Evolutionary conservation across 1,284 basidiomycete species (phyloP).

Genomic region (Vanrija sp.): DNA sequence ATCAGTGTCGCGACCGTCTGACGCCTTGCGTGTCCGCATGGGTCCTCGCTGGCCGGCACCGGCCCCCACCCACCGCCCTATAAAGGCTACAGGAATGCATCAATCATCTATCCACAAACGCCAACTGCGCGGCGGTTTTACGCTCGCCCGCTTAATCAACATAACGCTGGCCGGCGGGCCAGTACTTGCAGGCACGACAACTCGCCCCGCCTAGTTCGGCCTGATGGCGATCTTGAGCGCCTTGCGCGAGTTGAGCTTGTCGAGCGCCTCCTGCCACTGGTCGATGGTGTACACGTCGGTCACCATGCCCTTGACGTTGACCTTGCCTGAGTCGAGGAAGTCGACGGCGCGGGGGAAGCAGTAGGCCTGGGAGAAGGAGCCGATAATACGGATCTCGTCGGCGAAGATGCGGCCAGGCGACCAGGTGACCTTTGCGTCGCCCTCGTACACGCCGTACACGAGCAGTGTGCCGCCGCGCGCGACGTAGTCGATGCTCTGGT

Average conservation of each 20-base stretch:
- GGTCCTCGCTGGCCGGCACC: neutral
- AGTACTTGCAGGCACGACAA: too few species aligned
- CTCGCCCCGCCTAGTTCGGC: slow-evolving; percentile 18
- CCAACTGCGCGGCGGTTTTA: too few species aligned
- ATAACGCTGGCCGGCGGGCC: too few species aligned
- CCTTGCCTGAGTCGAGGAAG: slow-evolving; percentile 79
- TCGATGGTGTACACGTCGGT: slow-evolving; percentile 70
- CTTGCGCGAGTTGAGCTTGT: slow-evolving; percentile 65
- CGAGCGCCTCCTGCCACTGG: slow-evolving; percentile 73
- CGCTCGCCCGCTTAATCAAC: too few species aligned
- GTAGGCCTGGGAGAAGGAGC: slow-evolving; percentile 76
- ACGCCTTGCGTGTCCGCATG: too few species aligned
- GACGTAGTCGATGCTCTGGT: slow-evolving; percentile 77
- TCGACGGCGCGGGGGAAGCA: slow-evolving; percentile 84
- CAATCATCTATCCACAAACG: neutral
- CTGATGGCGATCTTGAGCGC: slow-evolving; percentile 50
- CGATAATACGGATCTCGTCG: slow-evolving; percentile 80
- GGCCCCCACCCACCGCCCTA: too few species aligned
- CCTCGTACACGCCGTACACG: slow-evolving; percentile 61
- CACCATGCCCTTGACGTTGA: slow-evolving; percentile 76
- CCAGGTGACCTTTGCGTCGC: slow-evolving; percentile 74
- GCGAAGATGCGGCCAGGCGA: slow-evolving; percentile 77
- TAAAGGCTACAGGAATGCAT: neutral
- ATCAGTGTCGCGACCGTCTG: too few species aligned
- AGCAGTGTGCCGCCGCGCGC: slow-evolving; percentile 55